Conservation (phyloP, 441 rosid genomes). For the Geranium incanum region DNA sequence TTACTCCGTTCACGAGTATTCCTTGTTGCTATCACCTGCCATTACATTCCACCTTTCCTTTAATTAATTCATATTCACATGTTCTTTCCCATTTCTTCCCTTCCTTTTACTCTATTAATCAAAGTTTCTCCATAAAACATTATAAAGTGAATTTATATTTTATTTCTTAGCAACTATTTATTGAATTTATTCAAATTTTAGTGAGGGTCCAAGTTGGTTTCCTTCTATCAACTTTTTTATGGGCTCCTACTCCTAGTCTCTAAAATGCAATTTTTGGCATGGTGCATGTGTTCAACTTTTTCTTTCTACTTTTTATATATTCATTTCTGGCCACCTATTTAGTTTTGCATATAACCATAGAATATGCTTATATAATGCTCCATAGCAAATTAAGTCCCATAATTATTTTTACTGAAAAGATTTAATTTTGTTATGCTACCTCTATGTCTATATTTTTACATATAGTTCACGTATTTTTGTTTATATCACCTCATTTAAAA, state of each 20-base stretch:
- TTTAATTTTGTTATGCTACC: neutral
- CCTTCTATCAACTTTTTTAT: neutral
- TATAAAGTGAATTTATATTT: neutral
- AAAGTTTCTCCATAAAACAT: neutral
- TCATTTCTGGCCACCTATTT: neutral
- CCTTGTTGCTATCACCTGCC: slow-evolving; percentile 69
- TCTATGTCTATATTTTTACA: neutral
- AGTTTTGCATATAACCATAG: too few relatives aligned
- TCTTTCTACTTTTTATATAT: neutral
- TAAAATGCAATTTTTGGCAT: slow-evolving; percentile 1
- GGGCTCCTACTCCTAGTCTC: neutral
- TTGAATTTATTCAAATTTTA: neutral
- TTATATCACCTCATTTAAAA: too few relatives aligned
- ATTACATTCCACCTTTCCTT: slow-evolving; percentile 9
- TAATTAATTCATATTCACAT: slow-evolving; percentile 16
- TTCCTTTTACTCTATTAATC: slow-evolving; percentile 1
- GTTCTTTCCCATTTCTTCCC: slow-evolving; percentile 11
- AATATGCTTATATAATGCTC: too few relatives aligned
- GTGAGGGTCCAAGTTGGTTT: neutral
- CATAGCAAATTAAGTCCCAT: too few relatives aligned
- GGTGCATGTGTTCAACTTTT: neutral
- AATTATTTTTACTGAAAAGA: too few relatives aligned
- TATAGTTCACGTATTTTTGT: too few relatives aligned
- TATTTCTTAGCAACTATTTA: neutral
- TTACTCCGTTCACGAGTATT: slow-evolving; percentile 61